Evolutionary conservation across 129 eudicot species (phyloP), one percentile per base, ranked within the genome.

Genomic region (Escallonia herrerae): DNA sequence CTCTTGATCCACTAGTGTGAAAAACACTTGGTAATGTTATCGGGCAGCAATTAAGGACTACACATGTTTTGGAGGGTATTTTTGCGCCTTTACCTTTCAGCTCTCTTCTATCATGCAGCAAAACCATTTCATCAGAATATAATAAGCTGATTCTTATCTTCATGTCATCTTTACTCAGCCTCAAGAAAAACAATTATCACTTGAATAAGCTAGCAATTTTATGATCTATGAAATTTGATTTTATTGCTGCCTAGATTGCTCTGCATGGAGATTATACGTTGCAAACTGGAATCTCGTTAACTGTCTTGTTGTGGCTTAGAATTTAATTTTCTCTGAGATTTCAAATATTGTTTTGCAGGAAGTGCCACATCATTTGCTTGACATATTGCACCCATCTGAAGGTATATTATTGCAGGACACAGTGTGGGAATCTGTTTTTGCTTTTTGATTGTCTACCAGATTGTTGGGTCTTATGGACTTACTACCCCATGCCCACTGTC

Each of bases 361-460:
- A 82, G 98, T 93, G 39, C 79, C 81, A 12, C 98, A 93, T 75
- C 98, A 93, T 80, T 78, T 93, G 73, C 65, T 93, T 58, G 98
- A 93, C 77, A 93, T 93, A 63, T 82, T 93, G 73, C 96, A 93
- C 67, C 96, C 98, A 56, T 80, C 98, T 67, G 96, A 93, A 83
- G 98, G 98, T 93, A 81, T 68, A 14, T 64, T 43, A 58, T 52
- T 46, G 61, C 56, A 45, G 39, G 48, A 55, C 40, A 64, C 43
- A 41, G 50, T 53, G 52, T 43, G 64, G 61, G 5, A 10, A 37
- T 59, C 38, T 22, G 33, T 57, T 56, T 56, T 58, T 51, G 38
- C 8, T 62, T 52, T 65, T 33, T 55, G 8, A 56, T 44, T 38
- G 57, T 58, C 40, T 13, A 43, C 58, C 51, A 40, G 3, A 15